These are phyloP conservation scores for Diplodia seriata DNA, from an alignment of 2,329 filamentous ascomycete species.

Conservation along the genomic window DNA sequence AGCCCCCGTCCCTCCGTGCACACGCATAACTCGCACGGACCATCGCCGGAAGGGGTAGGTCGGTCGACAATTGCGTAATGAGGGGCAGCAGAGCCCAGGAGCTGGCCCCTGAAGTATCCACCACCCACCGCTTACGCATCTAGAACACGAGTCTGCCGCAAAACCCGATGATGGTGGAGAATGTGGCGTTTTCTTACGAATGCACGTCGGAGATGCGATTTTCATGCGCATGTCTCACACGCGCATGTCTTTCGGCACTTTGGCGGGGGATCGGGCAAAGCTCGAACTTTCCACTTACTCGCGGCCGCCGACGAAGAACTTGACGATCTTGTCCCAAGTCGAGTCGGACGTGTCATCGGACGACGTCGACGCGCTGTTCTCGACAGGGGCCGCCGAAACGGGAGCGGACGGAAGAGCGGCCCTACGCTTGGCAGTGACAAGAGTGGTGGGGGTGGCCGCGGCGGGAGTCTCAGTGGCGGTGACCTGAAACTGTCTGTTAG, in stretches of 20 bases:
- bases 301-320: slow-evolving; percentile 19
- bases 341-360: not conserved
- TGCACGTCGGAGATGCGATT: not conserved
- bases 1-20: not conserved
- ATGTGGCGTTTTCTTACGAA: not conserved
- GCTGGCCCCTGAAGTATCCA: not conserved
- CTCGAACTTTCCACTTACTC: slow-evolving; percentile 7
- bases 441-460: slow-evolving; percentile 6
- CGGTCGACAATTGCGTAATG: slow-evolving; percentile 14
- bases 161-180: not conserved
- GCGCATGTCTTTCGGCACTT: not conserved
- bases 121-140: slow-evolving; percentile 3
- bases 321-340: slow-evolving; percentile 7
- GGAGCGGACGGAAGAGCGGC: slow-evolving; percentile 14
- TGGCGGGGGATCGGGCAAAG: not conserved
- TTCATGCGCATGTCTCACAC: not conserved
- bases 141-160: not conserved
- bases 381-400: not conserved
- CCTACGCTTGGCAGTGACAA: slow-evolving; percentile 24
- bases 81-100: not conserved
- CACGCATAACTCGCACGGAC: not conserved
- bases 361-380: not conserved
- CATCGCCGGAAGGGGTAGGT: slow-evolving; percentile 7
- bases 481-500: slow-evolving; percentile 10
- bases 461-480: slow-evolving; percentile 12